Conservation (phyloP, 345 rosid species). For the Geranium rotundifolium region DNA sequence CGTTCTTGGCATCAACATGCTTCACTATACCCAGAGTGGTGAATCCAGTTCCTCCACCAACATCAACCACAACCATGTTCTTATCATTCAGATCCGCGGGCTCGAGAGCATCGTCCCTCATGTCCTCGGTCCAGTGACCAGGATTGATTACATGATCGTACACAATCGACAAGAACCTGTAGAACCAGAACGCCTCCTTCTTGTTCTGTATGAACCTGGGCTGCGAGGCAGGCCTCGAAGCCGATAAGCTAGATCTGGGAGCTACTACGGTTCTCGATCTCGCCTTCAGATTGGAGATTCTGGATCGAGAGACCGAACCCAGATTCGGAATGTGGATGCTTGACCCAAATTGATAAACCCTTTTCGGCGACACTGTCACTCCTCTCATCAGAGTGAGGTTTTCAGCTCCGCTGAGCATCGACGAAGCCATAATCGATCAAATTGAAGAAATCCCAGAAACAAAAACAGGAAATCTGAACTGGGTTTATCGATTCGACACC, state of each 20-base stretch:
- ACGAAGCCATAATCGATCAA: conserved; percentile 45
- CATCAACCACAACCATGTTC: conserved; percentile 83
- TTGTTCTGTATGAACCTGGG: conserved; percentile 98
- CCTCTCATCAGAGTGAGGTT: conserved; percentile 22
- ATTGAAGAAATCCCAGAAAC: conserved; percentile 7
- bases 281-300: conserved; percentile 16
- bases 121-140: conserved; percentile 94
- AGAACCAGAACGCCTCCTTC: conserved; percentile 97
- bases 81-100: conserved; percentile 78
- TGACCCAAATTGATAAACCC: conserved; percentile 30
- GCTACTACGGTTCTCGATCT: conserved; percentile 16
- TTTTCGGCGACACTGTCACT: conserved; percentile 26
- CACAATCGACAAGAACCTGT: conserved; percentile 83
- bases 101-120: conserved; percentile 95
- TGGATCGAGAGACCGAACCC: conserved; percentile 14
- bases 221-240: conserved; percentile 82
- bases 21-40: conserved; percentile 92
- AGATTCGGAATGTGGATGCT: conserved; percentile 27
- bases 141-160: conserved; percentile 92
- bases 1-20: conserved; percentile 91
- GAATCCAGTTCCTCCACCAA: conserved; percentile 98
- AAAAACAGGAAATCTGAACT: conserved; percentile 1
- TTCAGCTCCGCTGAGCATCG: conserved; percentile 58
- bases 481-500: conserved; percentile 3
- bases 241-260: conserved; percentile 54